Evolutionary conservation across 2,329 filamentous ascomycete species (phyloP), one percentile per base, ranked within the genome.

Genomic region (Plectosphaerella cucumerina): DNA sequence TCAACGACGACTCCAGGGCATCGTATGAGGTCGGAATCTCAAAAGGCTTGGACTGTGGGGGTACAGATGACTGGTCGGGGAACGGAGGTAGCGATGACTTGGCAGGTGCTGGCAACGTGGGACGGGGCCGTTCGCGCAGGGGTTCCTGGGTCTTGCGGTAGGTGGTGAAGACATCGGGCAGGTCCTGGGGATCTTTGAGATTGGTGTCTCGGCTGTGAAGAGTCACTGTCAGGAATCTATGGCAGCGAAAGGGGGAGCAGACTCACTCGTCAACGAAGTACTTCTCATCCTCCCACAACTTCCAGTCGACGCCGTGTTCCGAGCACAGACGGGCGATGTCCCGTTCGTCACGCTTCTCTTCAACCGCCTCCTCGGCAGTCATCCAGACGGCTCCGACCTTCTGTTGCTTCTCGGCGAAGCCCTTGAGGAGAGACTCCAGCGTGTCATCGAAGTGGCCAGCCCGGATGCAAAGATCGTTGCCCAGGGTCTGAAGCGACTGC

Each of bases 181-280:
- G 73, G 2, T 89, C 78, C 31, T 75, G 62, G 1, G 83, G 73
- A 4, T 75, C 68, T 3, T 75, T 62, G 44, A 88, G 74, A 0
- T 81, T 78, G 0, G 87, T 64, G 60, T 93, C 87, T 20, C 83
- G 83, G 58, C 87, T 91, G 49, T 17, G 26, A 2, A 44, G 39
- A 4, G 49, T 65, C 52, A 63, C 59, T 47, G n/a, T 6, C 42
- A 57, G 8, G 55, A 15, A 39, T 49, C 12, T 26, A 4, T 33
- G 6, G 49, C 26, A n/a, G 35, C 11, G 15, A 2, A 5, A 2
- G 44, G 14, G 6, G 44, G 18, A 15, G 4, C 8, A 14, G 21
- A 79, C 86, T 68, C 71, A 92, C 89, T 92, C 87, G 60, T 92
- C 85, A 47, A 92, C 75, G 53, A 85, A 85, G 58, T 89, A 92